Evolutionary conservation across 2,329 filamentous ascomycete genomes (phyloP), one percentile per base, ranked within the genome.

Genomic region (Davidsoniella virescens): DNA sequence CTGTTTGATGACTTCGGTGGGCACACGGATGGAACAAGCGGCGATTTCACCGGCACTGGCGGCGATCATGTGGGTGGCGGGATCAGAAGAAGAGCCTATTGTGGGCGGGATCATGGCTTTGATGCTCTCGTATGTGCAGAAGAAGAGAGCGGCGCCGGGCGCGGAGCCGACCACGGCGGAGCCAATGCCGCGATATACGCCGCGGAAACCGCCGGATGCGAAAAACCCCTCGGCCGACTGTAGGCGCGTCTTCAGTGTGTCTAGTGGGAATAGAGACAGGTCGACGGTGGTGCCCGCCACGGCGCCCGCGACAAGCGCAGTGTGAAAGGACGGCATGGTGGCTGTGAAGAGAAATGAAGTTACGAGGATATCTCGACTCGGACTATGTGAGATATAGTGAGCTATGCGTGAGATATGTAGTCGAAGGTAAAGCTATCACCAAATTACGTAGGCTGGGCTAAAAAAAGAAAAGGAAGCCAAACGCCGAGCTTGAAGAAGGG

Each of bases 1-100:
- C 71, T 96, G 92, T 74, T 98, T 98, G 59, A 98, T 76, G 4
- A 98, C 92, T 63, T 98, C 92, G 0, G 88, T 96, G 7, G 92
- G 92, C 17, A 98, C 92, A 50, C 92, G 73, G 5, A 98, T 80
- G 1, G 87, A 80, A 65, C 92, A 98, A 0, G 92, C 93, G 2
- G 90, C 87, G 2, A 96, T 72, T 66, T 98, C 92, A 49, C 92
- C 93, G 43, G 88, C 62, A 42, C 78, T 84, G 1, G 88, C 92
- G 1, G 92, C 88, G 1, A 82, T 61, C 79, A 95, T 95, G 66
- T 95, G 88, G 3, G 44, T 48, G 5, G 46, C 48, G 55, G 55
- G 61, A 56, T 54, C 60, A 56, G 56, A 62, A 55, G 51, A 50
- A 29, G 20, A n/a, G 44, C 43, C 17, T 2, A 55, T 55, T 39